Evolutionary conservation across 148 eudicot species (phyloP), one percentile per base, ranked within the genome.

Genomic region (Rhododendron simsii): DNA sequence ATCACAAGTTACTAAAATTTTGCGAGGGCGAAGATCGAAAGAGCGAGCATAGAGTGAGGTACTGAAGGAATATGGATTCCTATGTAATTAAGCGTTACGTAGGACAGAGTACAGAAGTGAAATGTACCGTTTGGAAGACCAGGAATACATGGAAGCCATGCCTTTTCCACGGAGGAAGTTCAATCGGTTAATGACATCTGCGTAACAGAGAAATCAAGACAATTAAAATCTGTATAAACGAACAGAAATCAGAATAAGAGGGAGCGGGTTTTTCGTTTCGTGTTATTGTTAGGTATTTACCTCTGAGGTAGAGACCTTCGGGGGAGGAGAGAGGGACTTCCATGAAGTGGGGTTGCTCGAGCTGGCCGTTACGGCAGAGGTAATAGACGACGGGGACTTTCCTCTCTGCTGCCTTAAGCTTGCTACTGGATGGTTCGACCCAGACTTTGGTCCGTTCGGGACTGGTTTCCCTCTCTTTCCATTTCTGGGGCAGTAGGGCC

Each of bases 131-230:
- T 96, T 96, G 51, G 95, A 93, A 35, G 99, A 95, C 99, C 99
- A 96, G 23, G 98, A 94, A 77, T 96, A 96, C 87, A 85, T 89
- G 45, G 85, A 77, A 37, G 98, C 91, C 96, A 96, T 96, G 87
- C 95, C 94, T 86, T 94, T 91, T 11, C 99, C 99, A 10, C 99
- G 98, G 65, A 96, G 98, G 47, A 90, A 90, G 87, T 93, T 93
- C 85, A 96, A 87, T n/a, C 99, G 92, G 85, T 87, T 84, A n/a
- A 96, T 87, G 69, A 96, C 98, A 91, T 96, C 99, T 94, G 90
- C 12, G 65, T 7, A 50, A 79, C 2, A 55, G 35, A 80, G 37
- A 76, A 21, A 48, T 39, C n/a, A 10, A 13, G 83, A 47, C 12
- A 15, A 74, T 71, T 16, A 30, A 30, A 71, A 71, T 71, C 76